Conservation (phyloP, 805 yeast species). For the Lipomyces lipofer region DNA sequence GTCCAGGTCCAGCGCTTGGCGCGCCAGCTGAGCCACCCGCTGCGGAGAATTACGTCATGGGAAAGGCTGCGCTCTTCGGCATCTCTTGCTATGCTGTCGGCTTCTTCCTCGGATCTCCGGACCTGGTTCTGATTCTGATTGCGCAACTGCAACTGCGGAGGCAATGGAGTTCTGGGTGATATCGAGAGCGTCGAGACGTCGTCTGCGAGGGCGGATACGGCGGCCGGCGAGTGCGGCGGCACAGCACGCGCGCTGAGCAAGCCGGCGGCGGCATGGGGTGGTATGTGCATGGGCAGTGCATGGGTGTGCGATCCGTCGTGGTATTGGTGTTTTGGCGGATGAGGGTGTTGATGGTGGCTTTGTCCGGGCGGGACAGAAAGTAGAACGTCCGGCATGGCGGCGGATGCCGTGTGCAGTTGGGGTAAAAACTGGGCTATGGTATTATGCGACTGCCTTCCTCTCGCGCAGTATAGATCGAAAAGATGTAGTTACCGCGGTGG, state of each 20-base stretch:
- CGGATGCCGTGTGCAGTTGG: too few relatives aligned
- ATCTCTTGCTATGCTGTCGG: slow-evolving; percentile 6
- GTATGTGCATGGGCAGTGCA: too few relatives aligned
- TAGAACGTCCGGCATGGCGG: too few relatives aligned
- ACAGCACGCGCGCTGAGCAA: slow-evolving; percentile 18
- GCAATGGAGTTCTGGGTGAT: slow-evolving; percentile 22
- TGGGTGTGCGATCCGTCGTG: too few relatives aligned
- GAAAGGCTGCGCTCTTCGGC: slow-evolving; percentile 9
- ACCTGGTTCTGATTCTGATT: slow-evolving; percentile 1
- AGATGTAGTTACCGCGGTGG: too few relatives aligned
- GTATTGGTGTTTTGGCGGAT: too few relatives aligned
- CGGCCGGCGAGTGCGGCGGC: slow-evolving; percentile 25
- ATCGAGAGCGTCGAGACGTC: slow-evolving; percentile 11
- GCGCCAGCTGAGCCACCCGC: slow-evolving; percentile 39
- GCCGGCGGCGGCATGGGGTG: too few relatives aligned
- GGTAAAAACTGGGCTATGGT: too few relatives aligned
- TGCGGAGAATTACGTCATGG: slow-evolving; percentile 24
- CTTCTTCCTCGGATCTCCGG: background rate
- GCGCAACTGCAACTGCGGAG: slow-evolving; percentile 7
- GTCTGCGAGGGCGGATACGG: slow-evolving; percentile 26
- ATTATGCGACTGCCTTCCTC: too few relatives aligned
- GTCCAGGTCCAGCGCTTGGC: slow-evolving; percentile 36
- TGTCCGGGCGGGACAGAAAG: too few relatives aligned
- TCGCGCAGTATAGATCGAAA: too few relatives aligned
- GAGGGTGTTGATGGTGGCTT: too few relatives aligned